Evolutionary conservation across 2,329 filamentous ascomycete species (phyloP).

Genomic region (Lachnellula arida): DNA sequence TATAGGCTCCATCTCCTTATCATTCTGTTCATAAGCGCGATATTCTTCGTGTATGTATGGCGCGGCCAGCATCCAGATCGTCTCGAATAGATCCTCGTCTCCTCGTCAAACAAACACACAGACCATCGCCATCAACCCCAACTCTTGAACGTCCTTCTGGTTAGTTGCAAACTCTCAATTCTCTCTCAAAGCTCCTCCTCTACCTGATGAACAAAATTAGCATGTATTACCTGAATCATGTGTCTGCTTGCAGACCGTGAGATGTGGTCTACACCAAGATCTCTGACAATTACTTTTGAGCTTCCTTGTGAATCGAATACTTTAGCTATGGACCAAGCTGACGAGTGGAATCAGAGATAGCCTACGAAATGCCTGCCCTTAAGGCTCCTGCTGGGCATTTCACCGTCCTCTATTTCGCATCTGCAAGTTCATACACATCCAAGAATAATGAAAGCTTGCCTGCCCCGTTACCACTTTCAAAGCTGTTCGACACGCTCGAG

Average conservation of each 20-base stretch:
- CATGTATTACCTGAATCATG: slow-evolving; percentile 40
- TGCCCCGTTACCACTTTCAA: slow-evolving; percentile 58
- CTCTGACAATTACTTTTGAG: slow-evolving; percentile 46
- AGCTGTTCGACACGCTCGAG: slow-evolving; percentile 66
- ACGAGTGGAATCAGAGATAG: slow-evolving; percentile 3
- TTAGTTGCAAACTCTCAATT: not conserved
- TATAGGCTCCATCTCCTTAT: too few species aligned
- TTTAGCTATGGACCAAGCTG: slow-evolving; percentile 4
- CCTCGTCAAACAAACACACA: not conserved
- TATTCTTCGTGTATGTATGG: too few species aligned
- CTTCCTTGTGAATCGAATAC: not conserved
- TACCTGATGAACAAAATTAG: slow-evolving; percentile 36
- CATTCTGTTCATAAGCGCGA: too few species aligned
- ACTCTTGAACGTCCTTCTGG: not conserved
- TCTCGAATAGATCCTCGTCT: not conserved
- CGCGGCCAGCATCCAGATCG: too few species aligned
- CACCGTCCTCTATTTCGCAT: slow-evolving; percentile 77
- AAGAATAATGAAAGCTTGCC: slow-evolving; percentile 61
- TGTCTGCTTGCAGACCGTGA: slow-evolving; percentile 46
- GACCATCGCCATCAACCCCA: not conserved
- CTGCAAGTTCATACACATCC: slow-evolving; percentile 65
- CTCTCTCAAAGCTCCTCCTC: not conserved
- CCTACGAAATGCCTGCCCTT: slow-evolving; percentile 12
- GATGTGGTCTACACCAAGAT: slow-evolving; percentile 62
- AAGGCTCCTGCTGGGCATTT: slow-evolving; percentile 53